Percentiles rank a stretch among this genome's conserved stretches.
Conservation (phyloP, 768 basidiomycete species). For the Gloeopeniophorella convolvens region DNA sequence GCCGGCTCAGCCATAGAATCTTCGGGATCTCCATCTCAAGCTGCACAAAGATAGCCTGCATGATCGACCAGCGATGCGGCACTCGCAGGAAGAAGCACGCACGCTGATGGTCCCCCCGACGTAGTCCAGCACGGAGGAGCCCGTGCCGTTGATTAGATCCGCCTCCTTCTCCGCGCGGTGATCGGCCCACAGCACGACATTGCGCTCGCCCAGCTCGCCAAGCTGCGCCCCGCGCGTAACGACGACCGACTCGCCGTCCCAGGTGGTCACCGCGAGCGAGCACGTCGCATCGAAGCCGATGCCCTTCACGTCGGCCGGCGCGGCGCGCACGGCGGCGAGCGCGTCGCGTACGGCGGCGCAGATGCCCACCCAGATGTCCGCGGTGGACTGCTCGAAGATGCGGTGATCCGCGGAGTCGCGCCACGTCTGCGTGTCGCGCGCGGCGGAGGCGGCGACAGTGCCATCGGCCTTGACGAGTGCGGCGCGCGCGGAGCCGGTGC, state of each 20-base stretch:
- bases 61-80: not conserved
- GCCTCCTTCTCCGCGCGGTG: conserved; percentile 93
- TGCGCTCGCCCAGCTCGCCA: conserved; percentile 65
- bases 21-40: conserved; percentile 99
- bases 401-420: conserved; percentile 79
- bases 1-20: conserved; percentile 90
- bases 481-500: conserved; percentile 91
- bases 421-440: conserved; percentile 78
- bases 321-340: conserved; percentile 48
- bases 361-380: conserved; percentile 78
- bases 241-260: conserved; percentile 62
- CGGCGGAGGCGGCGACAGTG: conserved; percentile 67
- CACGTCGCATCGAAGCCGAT: conserved; percentile 96
- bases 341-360: conserved; percentile 56
- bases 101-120: conserved; percentile 97
- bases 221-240: conserved; percentile 65
- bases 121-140: conserved; percentile 83
- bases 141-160: conserved; percentile 78
- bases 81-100: conserved; percentile 25
- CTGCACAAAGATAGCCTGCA: conserved; percentile 32
- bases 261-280: conserved; percentile 81
- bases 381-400: conserved; percentile 95
- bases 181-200: conserved; percentile 95
- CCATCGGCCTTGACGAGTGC: conserved; percentile 69
- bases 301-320: conserved; percentile 66